These are phyloP conservation scores for Podospora pseudocomata DNA, from an alignment of 495 filamentous ascomycete species.

Conservation along the genomic window DNA sequence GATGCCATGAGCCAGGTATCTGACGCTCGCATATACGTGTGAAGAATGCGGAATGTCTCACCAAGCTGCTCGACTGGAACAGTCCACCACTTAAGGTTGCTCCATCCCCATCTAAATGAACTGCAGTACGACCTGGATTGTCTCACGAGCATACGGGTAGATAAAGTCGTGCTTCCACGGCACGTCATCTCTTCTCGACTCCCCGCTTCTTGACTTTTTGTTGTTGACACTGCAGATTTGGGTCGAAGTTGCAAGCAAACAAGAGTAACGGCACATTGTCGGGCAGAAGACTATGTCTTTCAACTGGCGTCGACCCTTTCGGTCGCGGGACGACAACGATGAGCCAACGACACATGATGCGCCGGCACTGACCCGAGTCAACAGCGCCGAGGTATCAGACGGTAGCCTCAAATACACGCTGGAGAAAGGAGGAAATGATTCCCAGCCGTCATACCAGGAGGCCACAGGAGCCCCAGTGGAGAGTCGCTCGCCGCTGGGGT, in stretches of 20 bases:
- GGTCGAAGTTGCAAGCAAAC: background rate
- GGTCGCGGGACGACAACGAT: slow-evolving; percentile 11
- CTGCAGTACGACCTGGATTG: background rate
- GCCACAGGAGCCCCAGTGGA: slow-evolving; percentile 62
- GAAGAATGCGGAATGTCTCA: background rate
- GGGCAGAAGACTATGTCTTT: slow-evolving; percentile 20
- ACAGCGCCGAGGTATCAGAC: slow-evolving; percentile 29
- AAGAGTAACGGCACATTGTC: background rate
- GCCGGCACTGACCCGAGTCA: background rate
- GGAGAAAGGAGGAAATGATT: slow-evolving; percentile 55
- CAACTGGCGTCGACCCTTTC: slow-evolving; percentile 28
- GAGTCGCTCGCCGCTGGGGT: slow-evolving; percentile 55
- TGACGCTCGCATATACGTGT: background rate
- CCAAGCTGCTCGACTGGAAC: background rate
- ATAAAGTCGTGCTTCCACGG: background rate
- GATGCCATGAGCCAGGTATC: background rate
- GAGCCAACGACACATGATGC: background rate
- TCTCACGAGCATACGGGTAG: background rate
- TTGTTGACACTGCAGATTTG: background rate
- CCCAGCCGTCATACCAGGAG: slow-evolving; percentile 57
- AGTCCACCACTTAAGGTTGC: background rate
- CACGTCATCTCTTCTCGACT: background rate
- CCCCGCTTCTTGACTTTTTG: background rate
- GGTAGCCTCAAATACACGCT: slow-evolving; percentile 49
- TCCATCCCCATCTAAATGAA: background rate